Evolutionary conservation across 495 filamentous ascomycete species (phyloP).

Genomic region (Penicillium parvum): DNA sequence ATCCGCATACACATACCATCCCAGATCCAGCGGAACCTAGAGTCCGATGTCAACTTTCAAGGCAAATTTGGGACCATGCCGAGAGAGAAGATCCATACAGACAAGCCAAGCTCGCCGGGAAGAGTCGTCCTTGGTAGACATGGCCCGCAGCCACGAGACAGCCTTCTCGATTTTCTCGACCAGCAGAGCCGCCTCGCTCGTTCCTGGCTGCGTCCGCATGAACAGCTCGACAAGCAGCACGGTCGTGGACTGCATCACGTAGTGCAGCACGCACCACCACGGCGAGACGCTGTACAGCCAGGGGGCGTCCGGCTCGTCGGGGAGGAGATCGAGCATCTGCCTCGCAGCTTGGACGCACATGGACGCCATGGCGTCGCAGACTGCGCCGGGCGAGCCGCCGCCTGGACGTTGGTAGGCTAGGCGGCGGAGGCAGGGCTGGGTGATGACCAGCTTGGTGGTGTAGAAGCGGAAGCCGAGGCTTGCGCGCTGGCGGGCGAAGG

Average conservation of each 20-base stretch:
- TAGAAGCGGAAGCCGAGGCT: conserved; percentile 51
- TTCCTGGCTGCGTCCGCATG: conserved; percentile 34
- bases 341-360: conserved; percentile 48
- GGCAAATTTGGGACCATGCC: conserved; percentile 8
- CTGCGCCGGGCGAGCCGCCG: conserved; percentile 13
- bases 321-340: conserved; percentile 45
- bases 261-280: conserved; percentile 61
- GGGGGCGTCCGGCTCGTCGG: conserved; percentile 25
- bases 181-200: conserved; percentile 32
- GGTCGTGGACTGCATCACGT: conserved; percentile 53
- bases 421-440: conserved; percentile 55
- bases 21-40: too few relatives aligned
- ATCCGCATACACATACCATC: too few relatives aligned
- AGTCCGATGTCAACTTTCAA: conserved; percentile 3
- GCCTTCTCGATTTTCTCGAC: conserved; percentile 43
- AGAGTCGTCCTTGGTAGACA: conserved; percentile 42
- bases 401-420: conserved; percentile 19
- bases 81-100: conserved; percentile 21
- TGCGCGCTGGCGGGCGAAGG: conserved; percentile 28
- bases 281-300: conserved; percentile 45
- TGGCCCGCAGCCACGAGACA: conserved; percentile 44
- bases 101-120: conserved; percentile 42
- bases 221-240: conserved; percentile 54
- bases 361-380: conserved; percentile 45
- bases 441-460: conserved; percentile 51